Evolutionary conservation across 306 rosid genomes (phyloP).

Genomic region (Pyrus communis): DNA sequence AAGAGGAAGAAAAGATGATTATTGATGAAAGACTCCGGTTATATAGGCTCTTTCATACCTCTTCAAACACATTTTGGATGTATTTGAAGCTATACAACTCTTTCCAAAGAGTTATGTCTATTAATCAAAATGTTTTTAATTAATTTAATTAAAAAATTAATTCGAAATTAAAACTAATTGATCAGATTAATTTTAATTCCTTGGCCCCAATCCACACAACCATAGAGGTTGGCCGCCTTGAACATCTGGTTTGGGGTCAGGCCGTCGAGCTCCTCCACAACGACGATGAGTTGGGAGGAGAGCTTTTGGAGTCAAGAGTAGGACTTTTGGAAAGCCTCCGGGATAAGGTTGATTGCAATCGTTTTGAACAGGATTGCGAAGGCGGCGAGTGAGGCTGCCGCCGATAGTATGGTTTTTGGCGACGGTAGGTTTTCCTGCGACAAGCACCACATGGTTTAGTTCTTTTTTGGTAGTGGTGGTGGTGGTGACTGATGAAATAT

Average conservation of each 20-base stretch:
- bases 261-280: slow-evolving; percentile 44
- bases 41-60: too few species aligned
- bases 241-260: slow-evolving; percentile 42
- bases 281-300: slow-evolving; percentile 29
- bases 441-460: not conserved
- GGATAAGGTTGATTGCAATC: slow-evolving; percentile 30
- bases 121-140: too few species aligned
- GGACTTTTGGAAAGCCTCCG: slow-evolving; percentile 15
- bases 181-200: too few species aligned
- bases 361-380: slow-evolving; percentile 28
- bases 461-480: not conserved
- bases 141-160: too few species aligned
- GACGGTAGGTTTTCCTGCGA: slow-evolving; percentile 14
- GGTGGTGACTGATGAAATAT: not conserved
- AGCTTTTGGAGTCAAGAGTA: slow-evolving; percentile 20
- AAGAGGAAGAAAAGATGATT: too few species aligned
- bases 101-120: too few species aligned
- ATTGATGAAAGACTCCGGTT: too few species aligned
- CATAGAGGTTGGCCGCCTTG: slow-evolving; percentile 32
- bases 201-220: too few species aligned
- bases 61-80: too few species aligned
- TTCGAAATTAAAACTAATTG: too few species aligned
- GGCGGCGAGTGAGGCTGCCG: slow-evolving; percentile 39
- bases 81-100: too few species aligned
- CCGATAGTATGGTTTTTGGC: slow-evolving; percentile 20